Conservation (phyloP, 208 protist genomes). For the Tritrichomonas foetus region DNA sequence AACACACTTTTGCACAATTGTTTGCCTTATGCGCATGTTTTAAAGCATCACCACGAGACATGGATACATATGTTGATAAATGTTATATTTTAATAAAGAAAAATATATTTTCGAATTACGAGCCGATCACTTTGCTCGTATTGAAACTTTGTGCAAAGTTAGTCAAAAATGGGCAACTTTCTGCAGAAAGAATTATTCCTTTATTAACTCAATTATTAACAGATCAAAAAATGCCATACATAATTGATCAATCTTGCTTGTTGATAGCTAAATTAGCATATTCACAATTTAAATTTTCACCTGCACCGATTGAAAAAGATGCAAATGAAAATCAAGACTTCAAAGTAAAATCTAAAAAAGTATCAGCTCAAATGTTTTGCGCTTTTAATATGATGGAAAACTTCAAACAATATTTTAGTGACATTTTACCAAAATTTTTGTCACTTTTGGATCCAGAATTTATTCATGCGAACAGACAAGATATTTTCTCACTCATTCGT, state of each 20-base stretch:
- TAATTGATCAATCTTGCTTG: not conserved
- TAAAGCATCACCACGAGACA: not conserved
- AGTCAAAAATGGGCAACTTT: too few relatives aligned
- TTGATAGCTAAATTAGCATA: not conserved
- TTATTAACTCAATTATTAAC: too few relatives aligned
- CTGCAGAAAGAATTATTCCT: too few relatives aligned
- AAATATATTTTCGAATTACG: not conserved
- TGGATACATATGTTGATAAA: not conserved
- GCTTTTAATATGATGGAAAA: not conserved
- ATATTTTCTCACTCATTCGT: not conserved
- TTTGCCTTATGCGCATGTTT: not conserved
- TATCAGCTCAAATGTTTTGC: not conserved
- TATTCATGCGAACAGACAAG: not conserved
- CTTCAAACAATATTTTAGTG: not conserved
- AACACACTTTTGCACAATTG: not conserved
- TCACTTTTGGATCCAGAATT: not conserved
- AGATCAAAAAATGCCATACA: not conserved
- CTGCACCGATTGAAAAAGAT: not conserved
- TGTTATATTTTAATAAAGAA: not conserved
- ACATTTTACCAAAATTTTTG: not conserved
- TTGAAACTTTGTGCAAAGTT: too few relatives aligned
- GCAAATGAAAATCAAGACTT: too few relatives aligned
- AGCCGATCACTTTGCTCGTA: too few relatives aligned
- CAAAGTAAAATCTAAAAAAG: not conserved
- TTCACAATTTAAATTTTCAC: not conserved